Conservation (phyloP, 2,329 filamentous ascomycete genomes). For the Colletotrichum graminicola region DNA sequence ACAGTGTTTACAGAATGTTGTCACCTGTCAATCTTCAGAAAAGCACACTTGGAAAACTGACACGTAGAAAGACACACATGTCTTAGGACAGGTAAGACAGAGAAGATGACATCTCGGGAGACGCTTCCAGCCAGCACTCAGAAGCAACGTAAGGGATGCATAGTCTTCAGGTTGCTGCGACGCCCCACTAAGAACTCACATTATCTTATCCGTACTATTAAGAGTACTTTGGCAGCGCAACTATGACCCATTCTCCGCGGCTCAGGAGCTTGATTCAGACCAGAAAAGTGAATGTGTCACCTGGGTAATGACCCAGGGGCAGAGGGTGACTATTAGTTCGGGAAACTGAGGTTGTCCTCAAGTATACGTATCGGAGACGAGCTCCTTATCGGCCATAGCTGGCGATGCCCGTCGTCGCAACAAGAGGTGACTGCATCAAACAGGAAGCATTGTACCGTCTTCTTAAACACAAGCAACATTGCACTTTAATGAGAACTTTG, state of each 20-base stretch:
- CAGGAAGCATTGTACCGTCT: neutral
- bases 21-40: slow-evolving; percentile 5
- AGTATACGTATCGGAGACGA: too few species aligned
- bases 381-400: too few species aligned
- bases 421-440: too few species aligned
- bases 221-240: neutral
- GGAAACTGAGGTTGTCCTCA: too few species aligned
- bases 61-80: slow-evolving; percentile 1
- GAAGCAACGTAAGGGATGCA: neutral
- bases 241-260: neutral
- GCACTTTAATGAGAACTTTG: slow-evolving; percentile 29
- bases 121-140: neutral
- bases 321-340: too few species aligned
- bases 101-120: neutral
- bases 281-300: too few species aligned
- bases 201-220: neutral
- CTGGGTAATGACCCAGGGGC: too few species aligned
- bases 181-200: neutral
- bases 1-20: slow-evolving; percentile 14
- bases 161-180: neutral
- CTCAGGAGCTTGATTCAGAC: neutral
- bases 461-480: neutral
- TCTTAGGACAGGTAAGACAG: neutral
- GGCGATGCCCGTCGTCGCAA: too few species aligned
- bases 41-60: slow-evolving; percentile 28